These are phyloP conservation scores for Backusella australiensis DNA, from an alignment of 192 early-diverging fungal species.

Conservation along the genomic window DNA sequence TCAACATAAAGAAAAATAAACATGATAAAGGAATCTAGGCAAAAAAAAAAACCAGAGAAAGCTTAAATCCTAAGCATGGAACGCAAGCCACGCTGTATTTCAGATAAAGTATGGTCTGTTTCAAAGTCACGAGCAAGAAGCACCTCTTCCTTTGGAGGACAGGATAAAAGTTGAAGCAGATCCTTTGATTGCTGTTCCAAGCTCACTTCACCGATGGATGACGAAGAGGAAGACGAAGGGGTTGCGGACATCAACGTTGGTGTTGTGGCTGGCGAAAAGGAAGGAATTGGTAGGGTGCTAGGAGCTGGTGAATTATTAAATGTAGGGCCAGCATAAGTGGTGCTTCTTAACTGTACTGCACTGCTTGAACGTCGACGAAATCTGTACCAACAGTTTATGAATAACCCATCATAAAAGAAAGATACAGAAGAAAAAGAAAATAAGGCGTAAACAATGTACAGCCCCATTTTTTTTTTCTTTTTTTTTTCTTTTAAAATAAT, in stretches of 20 bases:
- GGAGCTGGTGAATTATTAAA: slow-evolving; percentile 59
- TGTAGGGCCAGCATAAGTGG: slow-evolving; percentile 52
- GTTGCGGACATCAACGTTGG: slow-evolving; percentile 18
- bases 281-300: slow-evolving; percentile 50
- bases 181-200: slow-evolving; percentile 21
- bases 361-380: background rate
- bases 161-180: slow-evolving; percentile 11
- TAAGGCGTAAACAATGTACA: background rate
- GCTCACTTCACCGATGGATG: background rate
- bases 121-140: slow-evolving; percentile 15
- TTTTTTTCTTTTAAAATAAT: background rate
- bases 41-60: slow-evolving; percentile 23
- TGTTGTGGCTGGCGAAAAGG: slow-evolving; percentile 37
- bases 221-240: background rate
- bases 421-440: background rate
- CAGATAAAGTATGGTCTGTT: slow-evolving; percentile 32
- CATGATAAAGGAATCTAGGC: background rate
- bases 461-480: background rate
- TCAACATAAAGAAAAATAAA: background rate
- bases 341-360: slow-evolving; percentile 4
- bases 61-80: slow-evolving; percentile 50
- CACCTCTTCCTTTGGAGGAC: slow-evolving; percentile 17
- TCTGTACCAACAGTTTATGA: background rate
- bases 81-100: slow-evolving; percentile 48
- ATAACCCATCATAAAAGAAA: background rate